Conservation (phyloP, 495 filamentous ascomycete genomes). For the Letharia lupina region DNA sequence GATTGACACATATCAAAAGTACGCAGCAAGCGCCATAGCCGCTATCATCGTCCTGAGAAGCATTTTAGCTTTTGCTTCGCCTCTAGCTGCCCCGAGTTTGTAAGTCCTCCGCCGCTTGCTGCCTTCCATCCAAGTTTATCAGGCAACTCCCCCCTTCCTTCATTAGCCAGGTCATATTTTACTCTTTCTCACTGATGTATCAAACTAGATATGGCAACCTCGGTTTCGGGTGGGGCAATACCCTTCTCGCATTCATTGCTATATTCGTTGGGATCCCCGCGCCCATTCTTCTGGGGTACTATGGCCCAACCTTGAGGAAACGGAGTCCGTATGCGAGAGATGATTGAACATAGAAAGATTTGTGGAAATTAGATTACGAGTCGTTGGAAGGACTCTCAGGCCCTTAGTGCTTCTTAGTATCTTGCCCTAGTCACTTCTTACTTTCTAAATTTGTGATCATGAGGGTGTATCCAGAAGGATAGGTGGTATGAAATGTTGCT, state of each 20-base stretch:
- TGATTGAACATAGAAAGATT: neutral
- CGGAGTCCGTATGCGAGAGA: neutral
- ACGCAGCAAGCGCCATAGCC: conserved; percentile 38
- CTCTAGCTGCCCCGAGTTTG: conserved; percentile 36
- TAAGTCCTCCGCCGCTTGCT: conserved; percentile 24
- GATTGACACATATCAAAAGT: conserved; percentile 42
- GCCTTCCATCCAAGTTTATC: neutral
- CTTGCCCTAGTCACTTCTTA: too few species aligned
- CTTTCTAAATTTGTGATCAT: too few species aligned
- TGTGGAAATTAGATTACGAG: neutral
- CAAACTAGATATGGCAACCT: conserved; percentile 5
- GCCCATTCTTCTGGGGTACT: conserved; percentile 45
- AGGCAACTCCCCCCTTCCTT: neutral
- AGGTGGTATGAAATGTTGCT: too few species aligned
- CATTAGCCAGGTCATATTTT: neutral
- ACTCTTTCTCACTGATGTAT: conserved; percentile 33
- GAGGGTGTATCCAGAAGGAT: too few species aligned
- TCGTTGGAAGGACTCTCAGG: neutral
- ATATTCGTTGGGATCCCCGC: conserved; percentile 37
- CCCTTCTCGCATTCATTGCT: conserved; percentile 44
- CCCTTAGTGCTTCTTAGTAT: neutral
- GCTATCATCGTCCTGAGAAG: conserved; percentile 43
- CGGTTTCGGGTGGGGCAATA: conserved; percentile 40
- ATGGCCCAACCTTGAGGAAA: conserved; percentile 28
- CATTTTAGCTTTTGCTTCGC: conserved; percentile 38